A percentile compares a stretch with the other conserved stretches of the same genome.
Conservation (phyloP, 805 yeast genomes). For the Naumovozyma baii region DNA sequence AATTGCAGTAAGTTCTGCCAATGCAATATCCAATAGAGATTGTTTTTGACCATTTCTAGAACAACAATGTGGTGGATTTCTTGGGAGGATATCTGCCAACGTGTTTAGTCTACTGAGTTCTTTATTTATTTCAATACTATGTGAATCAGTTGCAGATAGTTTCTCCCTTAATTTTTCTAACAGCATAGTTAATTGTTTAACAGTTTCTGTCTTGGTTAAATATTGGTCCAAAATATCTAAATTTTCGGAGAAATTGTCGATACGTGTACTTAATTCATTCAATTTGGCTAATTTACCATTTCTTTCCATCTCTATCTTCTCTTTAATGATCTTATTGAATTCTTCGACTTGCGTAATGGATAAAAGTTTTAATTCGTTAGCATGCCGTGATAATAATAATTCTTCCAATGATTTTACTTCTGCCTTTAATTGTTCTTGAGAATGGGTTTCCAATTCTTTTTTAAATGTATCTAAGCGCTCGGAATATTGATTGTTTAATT, state of each 20-base stretch:
- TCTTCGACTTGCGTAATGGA: constrained; percentile 61
- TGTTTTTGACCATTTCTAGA: constrained; percentile 7
- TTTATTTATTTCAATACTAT: constrained; percentile 29
- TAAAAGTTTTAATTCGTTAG: constrained; percentile 58
- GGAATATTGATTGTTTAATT: constrained; percentile 48
- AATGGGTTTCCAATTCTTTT: constrained; percentile 47
- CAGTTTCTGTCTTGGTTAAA: constrained; percentile 31
- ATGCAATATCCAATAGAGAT: constrained; percentile 19
- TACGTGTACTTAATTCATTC: constrained; percentile 45
- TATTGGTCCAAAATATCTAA: constrained; percentile 35
- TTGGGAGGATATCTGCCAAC: constrained; percentile 21
- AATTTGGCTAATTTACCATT: constrained; percentile 67
- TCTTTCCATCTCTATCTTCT: constrained; percentile 63
- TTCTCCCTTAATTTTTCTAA: constrained; percentile 17
- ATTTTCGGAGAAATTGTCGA: constrained; percentile 36
- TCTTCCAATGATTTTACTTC: constrained; percentile 64
- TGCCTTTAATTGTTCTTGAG: constrained; percentile 43
- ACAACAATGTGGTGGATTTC: constrained; percentile 16
- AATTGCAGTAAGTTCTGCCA: constrained; percentile 38
- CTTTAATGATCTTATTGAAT: constrained; percentile 47
- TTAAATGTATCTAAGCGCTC: constrained; percentile 56
- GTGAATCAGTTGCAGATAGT: constrained; percentile 13
- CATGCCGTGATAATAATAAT: constrained; percentile 59
- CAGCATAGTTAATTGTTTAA: constrained; percentile 20
- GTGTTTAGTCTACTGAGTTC: constrained; percentile 26